These are phyloP conservation scores for Kalmanozyma brasiliensis DNA, from an alignment of 1,284 basidiomycete genomes.

Conservation along the genomic window DNA sequence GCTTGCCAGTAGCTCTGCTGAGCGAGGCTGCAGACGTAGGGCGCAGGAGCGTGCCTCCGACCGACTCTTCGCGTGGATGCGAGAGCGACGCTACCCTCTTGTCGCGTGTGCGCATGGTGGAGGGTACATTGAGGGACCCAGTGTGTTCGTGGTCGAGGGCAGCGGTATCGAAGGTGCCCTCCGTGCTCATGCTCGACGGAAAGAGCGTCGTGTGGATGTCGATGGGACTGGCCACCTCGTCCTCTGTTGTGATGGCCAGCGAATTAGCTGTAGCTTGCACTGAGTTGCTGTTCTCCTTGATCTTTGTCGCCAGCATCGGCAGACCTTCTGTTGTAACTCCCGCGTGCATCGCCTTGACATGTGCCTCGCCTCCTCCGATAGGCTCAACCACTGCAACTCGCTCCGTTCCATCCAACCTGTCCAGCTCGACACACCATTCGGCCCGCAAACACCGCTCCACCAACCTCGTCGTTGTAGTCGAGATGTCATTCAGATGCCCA, in stretches of 20 bases:
- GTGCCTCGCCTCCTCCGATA: slow-evolving; percentile 46
- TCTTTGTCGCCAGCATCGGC: slow-evolving; percentile 38
- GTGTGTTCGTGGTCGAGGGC: background rate
- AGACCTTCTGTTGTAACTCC: slow-evolving; percentile 39
- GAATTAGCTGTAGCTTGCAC: slow-evolving; percentile 25
- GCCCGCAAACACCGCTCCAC: slow-evolving; percentile 90
- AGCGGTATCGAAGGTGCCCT: background rate
- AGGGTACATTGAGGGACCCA: slow-evolving; percentile 22
- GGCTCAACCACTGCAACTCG: slow-evolving; percentile 35
- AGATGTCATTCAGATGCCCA: slow-evolving; percentile 75
- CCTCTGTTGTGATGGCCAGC: slow-evolving; percentile 27
- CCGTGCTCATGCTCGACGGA: slow-evolving; percentile 3
- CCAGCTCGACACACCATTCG: slow-evolving; percentile 78
- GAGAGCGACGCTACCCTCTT: slow-evolving; percentile 49
- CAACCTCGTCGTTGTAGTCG: slow-evolving; percentile 85
- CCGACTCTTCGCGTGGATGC: slow-evolving; percentile 9
- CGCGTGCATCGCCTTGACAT: slow-evolving; percentile 39
- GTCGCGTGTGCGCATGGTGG: slow-evolving; percentile 27
- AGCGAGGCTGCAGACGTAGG: slow-evolving; percentile 25
- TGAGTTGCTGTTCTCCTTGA: slow-evolving; percentile 19
- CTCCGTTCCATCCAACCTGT: slow-evolving; percentile 45
- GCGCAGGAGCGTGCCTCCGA: slow-evolving; percentile 2
- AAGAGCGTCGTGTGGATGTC: slow-evolving; percentile 13
- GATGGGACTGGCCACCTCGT: slow-evolving; percentile 10
- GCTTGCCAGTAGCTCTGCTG: slow-evolving; percentile 3